A percentile compares a stretch with the other conserved stretches of the same genome.
Evolutionary conservation across 2,329 filamentous ascomycete genomes (phyloP).

Genomic region (Trichophaea hybrida): DNA sequence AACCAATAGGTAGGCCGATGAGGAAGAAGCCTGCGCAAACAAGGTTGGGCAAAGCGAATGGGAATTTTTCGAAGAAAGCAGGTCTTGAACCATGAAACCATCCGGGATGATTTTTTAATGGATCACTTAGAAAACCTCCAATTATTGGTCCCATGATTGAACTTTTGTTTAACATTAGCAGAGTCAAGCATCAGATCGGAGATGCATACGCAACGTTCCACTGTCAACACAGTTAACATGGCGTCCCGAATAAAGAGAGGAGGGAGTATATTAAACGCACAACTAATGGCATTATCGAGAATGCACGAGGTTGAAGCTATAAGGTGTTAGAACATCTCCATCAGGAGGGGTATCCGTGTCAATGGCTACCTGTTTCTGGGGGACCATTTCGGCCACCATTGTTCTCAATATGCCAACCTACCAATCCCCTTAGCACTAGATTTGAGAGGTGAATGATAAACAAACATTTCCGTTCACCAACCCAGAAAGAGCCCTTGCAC

Average conservation of each 20-base stretch:
- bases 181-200: neutral
- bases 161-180: conserved; percentile 7
- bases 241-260: neutral
- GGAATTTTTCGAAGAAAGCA: conserved; percentile 57
- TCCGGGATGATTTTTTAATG: conserved; percentile 56
- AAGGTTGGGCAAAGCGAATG: conserved; percentile 74
- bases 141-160: conserved; percentile 40
- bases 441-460: conserved; percentile 7
- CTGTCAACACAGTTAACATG: conserved; percentile 1
- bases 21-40: conserved; percentile 63
- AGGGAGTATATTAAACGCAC: conserved; percentile 34
- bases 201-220: conserved; percentile 7
- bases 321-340: neutral
- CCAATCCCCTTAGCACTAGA: conserved; percentile 18
- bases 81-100: conserved; percentile 47
- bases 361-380: conserved; percentile 47
- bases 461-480: conserved; percentile 65
- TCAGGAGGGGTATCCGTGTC: neutral
- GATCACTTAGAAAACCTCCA: conserved; percentile 73
- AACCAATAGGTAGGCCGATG: conserved; percentile 56
- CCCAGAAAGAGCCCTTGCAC: conserved; percentile 63
- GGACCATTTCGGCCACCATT: conserved; percentile 85
- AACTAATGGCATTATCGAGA: conserved; percentile 74
- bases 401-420: conserved; percentile 78
- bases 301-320: conserved; percentile 65